Evolutionary conservation across 2,329 filamentous ascomycete species (phyloP).

Genomic region (Bipolaris victoriae): DNA sequence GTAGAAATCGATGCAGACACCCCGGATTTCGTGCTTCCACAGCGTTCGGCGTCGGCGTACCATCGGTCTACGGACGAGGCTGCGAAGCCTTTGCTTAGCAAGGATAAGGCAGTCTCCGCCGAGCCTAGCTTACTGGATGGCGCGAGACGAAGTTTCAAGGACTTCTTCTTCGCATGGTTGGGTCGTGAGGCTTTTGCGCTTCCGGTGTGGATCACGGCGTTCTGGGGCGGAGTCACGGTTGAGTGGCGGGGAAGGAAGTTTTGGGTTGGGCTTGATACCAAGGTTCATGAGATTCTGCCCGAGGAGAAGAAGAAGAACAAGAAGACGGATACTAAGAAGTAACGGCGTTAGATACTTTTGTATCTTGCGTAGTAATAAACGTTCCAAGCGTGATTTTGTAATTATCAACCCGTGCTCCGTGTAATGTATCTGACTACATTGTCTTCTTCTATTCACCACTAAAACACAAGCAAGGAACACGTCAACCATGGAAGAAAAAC

Average conservation of each 20-base stretch:
- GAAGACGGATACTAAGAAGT: not conserved
- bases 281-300: conserved; percentile 66
- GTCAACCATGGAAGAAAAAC: no score
- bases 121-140: conserved; percentile 34
- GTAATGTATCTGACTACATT: no score
- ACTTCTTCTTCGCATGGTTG: conserved; percentile 85
- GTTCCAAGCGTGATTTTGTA: not conserved
- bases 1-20: conserved; percentile 75
- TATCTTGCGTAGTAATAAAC: not conserved
- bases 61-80: conserved; percentile 25
- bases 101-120: conserved; percentile 7
- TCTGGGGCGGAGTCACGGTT: conserved; percentile 85
- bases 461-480: no score
- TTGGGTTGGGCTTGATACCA: conserved; percentile 82
- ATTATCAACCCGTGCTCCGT: no score
- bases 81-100: conserved; percentile 31
- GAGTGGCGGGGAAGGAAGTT: conserved; percentile 86
- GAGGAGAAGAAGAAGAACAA: conserved; percentile 11
- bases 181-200: conserved; percentile 82
- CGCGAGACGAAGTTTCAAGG: conserved; percentile 62
- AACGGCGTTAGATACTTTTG: not conserved
- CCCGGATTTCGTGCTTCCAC: conserved; percentile 70
- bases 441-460: no score
- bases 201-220: conserved; percentile 89
- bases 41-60: conserved; percentile 47